phyloP scores from a whole-genome alignment of 768 basidiomycete species.

The Candolleomyces efflorescens region DNA sequence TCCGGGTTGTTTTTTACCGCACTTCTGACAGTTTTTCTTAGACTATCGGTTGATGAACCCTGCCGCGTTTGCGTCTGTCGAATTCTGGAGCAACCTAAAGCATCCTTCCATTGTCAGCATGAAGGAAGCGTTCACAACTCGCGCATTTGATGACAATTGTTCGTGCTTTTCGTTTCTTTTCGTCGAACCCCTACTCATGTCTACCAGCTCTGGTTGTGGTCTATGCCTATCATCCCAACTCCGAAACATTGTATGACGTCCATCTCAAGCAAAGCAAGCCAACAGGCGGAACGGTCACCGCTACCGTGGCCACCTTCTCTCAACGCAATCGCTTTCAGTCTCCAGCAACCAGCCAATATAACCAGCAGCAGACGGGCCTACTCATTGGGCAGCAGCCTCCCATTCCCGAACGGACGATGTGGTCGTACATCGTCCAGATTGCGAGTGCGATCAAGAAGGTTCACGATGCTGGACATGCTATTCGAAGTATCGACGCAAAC shows the following conservation, averaged over 20 bases:
- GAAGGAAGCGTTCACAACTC: constrained; percentile 92
- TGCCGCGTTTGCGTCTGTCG: constrained; percentile 75
- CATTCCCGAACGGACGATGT: constrained; percentile 77
- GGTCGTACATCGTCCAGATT: constrained; percentile 92
- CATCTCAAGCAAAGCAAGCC: constrained; percentile 57
- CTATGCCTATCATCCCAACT: constrained; percentile 83
- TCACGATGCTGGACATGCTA: constrained; percentile 76
- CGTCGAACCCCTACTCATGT: constrained; percentile 1
- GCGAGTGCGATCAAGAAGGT: constrained; percentile 82
- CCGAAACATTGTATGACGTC: constrained; percentile 75
- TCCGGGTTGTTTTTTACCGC: constrained; percentile 5
- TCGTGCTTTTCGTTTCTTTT: constrained; percentile 22
- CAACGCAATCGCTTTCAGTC: constrained; percentile 5
- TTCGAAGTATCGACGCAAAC: constrained; percentile 78
- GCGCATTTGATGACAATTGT: constrained; percentile 92
- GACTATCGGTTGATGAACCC: constrained; percentile 84
- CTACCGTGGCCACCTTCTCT: neutral
- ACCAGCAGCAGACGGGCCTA: constrained; percentile 21
- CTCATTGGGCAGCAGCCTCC: constrained; percentile 9
- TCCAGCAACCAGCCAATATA: constrained; percentile 19
- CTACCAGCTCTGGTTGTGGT: constrained; percentile 80
- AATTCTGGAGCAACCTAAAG: constrained; percentile 77
- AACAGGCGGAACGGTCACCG: constrained; percentile 17
- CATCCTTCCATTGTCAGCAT: constrained; percentile 86
- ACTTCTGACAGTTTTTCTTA: constrained; percentile 22